Percentiles rank a stretch among this genome's conserved stretches.
Conservation (phyloP, 306 rosid species). For the Castanea crenata region DNA sequence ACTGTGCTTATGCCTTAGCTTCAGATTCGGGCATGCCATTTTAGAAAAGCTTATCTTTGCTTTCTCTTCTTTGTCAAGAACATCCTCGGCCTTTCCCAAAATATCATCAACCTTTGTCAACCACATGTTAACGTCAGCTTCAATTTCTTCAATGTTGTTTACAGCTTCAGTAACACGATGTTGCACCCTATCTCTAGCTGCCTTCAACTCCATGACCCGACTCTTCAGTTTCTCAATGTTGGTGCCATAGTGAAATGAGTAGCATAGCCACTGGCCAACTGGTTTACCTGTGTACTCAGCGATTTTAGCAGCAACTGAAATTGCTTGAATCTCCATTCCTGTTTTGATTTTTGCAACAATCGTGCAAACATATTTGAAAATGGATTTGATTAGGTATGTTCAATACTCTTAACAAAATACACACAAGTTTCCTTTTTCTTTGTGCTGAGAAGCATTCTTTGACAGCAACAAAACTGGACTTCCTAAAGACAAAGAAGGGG, state of each 20-base stretch:
- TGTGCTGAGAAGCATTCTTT: no score
- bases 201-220: not conserved
- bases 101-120: not conserved
- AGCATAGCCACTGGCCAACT: not conserved
- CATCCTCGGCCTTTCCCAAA: not conserved
- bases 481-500: no score
- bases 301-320: not conserved
- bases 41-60: not conserved
- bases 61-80: not conserved
- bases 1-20: not conserved
- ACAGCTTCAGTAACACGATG: not conserved
- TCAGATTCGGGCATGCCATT: not conserved
- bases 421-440: not conserved
- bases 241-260: not conserved
- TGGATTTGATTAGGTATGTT: no score
- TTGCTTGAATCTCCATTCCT: not conserved
- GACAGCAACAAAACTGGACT: no score
- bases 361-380: no score
- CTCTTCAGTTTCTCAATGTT: not conserved
- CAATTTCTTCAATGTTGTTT: not conserved
- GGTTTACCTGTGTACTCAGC: not conserved
- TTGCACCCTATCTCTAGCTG: not conserved
- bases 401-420: no score
- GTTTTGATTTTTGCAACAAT: no score
- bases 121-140: not conserved